A percentile compares a stretch with the other conserved stretches of the same genome.
Conservation (phyloP, 345 rosid species). For the Eucalyptus coolabah region DNA sequence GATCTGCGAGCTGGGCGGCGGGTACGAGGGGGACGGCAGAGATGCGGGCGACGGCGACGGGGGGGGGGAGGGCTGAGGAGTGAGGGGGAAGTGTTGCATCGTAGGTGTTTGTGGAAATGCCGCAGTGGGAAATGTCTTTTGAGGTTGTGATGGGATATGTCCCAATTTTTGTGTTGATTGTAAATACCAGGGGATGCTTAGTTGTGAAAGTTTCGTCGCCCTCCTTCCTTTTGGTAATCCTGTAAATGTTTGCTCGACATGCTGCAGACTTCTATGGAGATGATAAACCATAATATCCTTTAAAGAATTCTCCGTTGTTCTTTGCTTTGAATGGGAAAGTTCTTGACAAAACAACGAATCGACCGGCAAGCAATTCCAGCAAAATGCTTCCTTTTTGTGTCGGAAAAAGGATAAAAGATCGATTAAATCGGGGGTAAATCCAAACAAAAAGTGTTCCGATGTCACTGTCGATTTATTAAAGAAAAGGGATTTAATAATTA, state of each 20-base stretch:
- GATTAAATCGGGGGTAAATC: neutral
- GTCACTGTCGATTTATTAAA: neutral
- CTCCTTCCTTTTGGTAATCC: neutral
- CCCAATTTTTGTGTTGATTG: neutral
- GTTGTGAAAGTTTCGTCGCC: neutral
- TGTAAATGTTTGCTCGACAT: neutral
- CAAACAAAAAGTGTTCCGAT: neutral
- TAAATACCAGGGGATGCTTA: neutral
- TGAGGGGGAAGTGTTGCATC: neutral
- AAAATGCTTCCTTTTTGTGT: neutral
- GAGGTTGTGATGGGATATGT: neutral
- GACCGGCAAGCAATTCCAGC: neutral
- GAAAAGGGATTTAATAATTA: neutral
- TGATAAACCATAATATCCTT: neutral
- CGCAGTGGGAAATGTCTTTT: neutral
- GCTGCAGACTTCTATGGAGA: neutral
- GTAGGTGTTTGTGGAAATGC: neutral
- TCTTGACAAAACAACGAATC: neutral
- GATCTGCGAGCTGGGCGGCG: constrained; percentile 74
- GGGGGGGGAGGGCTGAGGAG: neutral
- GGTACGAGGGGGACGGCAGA: constrained; percentile 68
- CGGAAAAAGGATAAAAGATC: neutral
- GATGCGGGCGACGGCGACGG: neutral
- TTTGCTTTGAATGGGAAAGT: neutral
- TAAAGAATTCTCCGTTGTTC: neutral